Conservation (phyloP, 371 early-diverging fungal genomes). For the Syncephalastrum sp. region DNA sequence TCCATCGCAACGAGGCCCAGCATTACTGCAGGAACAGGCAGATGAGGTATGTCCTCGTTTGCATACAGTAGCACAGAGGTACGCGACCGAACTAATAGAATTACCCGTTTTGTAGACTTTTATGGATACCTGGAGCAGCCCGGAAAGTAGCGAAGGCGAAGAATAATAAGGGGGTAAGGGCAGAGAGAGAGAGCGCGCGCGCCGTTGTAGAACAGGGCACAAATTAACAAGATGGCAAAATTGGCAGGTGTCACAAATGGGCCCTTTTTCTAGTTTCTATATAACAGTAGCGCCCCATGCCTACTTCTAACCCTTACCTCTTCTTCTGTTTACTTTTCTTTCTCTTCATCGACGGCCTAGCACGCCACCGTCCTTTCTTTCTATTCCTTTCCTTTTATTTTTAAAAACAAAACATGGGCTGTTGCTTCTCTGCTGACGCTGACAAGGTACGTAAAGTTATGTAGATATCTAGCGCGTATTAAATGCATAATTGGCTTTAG, state of each 20-base stretch:
- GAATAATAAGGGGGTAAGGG: constrained; percentile 5
- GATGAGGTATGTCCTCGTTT: neutral
- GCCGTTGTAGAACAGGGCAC: too few relatives aligned
- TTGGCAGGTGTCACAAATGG: too few relatives aligned
- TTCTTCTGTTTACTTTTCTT: neutral
- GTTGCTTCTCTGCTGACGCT: constrained; percentile 27
- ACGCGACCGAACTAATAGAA: too few relatives aligned
- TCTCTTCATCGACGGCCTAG: neutral
- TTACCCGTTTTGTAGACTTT: neutral
- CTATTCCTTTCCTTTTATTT: constrained; percentile 8
- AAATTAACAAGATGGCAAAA: too few relatives aligned
- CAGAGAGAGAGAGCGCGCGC: too few relatives aligned
- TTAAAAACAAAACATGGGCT: constrained; percentile 29
- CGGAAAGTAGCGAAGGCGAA: constrained; percentile 23
- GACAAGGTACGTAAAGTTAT: constrained; percentile 1
- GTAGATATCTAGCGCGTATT: neutral
- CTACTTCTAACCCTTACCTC: neutral
- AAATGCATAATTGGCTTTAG: neutral
- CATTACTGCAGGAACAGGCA: constrained; percentile 3
- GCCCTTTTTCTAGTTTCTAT: too few relatives aligned
- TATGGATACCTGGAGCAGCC: constrained; percentile 38
- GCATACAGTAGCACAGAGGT: neutral
- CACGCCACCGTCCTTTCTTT: constrained; percentile 2
- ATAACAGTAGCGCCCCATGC: neutral
- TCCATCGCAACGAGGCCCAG: constrained; percentile 8